These are phyloP conservation scores for Testicularia cyperi DNA, from an alignment of 1,284 basidiomycete genomes.

Conservation along the genomic window DNA sequence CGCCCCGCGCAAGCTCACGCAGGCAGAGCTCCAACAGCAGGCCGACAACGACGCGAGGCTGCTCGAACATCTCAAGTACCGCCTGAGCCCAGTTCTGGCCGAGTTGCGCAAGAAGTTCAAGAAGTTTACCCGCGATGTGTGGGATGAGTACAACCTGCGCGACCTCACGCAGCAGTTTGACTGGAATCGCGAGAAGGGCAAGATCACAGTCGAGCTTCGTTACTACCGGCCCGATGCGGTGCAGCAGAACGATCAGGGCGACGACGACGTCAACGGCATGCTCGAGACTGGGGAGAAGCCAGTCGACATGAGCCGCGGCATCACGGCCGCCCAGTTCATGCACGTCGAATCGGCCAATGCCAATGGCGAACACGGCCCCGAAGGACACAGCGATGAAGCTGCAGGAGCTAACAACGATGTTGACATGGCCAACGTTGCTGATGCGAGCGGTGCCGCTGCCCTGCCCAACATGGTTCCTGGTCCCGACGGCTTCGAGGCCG, in stretches of 20 bases:
- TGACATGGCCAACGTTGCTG: constrained; percentile 15
- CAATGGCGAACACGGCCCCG: constrained; percentile 3
- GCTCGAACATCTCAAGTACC: constrained; percentile 80
- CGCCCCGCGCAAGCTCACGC: constrained; percentile 78
- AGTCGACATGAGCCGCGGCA: constrained; percentile 20
- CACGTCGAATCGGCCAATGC: too few species aligned
- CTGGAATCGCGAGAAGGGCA: constrained; percentile 48
- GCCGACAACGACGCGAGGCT: constrained; percentile 77
- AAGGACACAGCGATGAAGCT: too few species aligned
- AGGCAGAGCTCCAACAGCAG: constrained; percentile 79
- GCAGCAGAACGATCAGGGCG: constrained; percentile 3
- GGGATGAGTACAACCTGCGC: constrained; percentile 61
- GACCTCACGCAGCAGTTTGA: constrained; percentile 58
- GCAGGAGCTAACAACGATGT: constrained; percentile 7
- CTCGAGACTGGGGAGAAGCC: constrained; percentile 29
- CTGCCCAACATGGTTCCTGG: too few species aligned
- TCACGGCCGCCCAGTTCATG: constrained; percentile 36
- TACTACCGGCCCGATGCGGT: constrained; percentile 63
- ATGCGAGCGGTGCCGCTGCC: neutral
- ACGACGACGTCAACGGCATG: constrained; percentile 17
- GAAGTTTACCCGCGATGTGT: constrained; percentile 79
- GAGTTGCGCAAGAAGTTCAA: constrained; percentile 93
- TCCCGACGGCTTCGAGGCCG: too few species aligned
- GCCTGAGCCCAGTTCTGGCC: constrained; percentile 79
- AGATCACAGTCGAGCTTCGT: constrained; percentile 67